Evolutionary conservation across 768 basidiomycete species (phyloP), one percentile per base, ranked within the genome.

Genomic region (Coprinopsis sp.): DNA sequence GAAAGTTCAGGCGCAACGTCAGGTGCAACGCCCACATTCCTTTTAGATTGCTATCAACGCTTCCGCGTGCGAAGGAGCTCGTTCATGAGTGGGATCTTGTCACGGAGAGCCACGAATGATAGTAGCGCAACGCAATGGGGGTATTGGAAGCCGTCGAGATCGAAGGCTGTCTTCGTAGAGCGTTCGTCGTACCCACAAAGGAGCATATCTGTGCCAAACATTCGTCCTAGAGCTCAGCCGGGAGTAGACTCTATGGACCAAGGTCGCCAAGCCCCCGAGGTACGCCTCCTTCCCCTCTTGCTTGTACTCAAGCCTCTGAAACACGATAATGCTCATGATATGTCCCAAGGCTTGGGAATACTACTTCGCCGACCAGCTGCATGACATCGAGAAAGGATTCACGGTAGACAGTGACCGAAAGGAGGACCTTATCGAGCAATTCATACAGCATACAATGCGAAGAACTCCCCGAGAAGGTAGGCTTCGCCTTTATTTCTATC

Each of bases 201-300:
- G 96, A 98, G 63, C 76, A 97, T 24, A 96, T 97, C 64, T 97
- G 96, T 54, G 92, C 93, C 0, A 91, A 97, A 61, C 68, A 98
- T 38, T 95, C 96, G 65, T 83, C 79, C n/a, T n/a, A 57, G 96
- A 95, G 67, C 85, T 98, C 47, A 82, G 85, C 1, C 77, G 90
- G n/a, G 94, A 98, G n/a, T n/a, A n/a, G n/a, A n/a, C n/a, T 56
- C 93, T 98, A 1, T 92, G 97, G 59, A 81, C 71, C 72, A 96
- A 93, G 71, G 92, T 97, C 50, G 91, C 91, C 10, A 94, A 95
- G 61, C 76, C 93, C 4, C 93, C 95, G 61, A 72, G 92, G n/a
- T n/a, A n/a, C n/a, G n/a, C 44, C n/a, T n/a, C n/a, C n/a, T n/a
- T n/a, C n/a, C n/a, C n/a, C n/a, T n/a, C n/a, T n/a, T n/a, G n/a